Evolutionary conservation across 2,329 filamentous ascomycete genomes (phyloP), one percentile per base, ranked within the genome.

Genomic region (Colletotrichum australisinense): DNA sequence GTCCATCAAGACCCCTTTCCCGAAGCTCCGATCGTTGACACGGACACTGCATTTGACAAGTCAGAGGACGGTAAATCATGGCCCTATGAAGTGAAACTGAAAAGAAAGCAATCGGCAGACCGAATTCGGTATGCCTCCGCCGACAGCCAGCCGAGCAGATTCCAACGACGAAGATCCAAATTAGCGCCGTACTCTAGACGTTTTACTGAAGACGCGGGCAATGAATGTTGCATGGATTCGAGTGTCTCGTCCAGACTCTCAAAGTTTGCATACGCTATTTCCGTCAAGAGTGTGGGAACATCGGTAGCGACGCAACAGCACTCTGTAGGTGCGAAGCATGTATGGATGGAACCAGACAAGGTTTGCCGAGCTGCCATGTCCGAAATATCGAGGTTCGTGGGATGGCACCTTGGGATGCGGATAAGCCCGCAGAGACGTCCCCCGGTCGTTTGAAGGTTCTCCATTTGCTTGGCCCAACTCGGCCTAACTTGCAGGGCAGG

Each of bases 91-190:
- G 42, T 53, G 71, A 65, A 71, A 52, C 56, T n/a, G 56, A 70
- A 70, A 70, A 65, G 70, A 55, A 70, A 70, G 70, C 60, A 70
- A 32, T n/a, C 12, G 14, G 49, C 19, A 62, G 56, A 22, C 60
- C 26, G 49, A 26, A n/a, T 62, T 66, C n/a, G 67, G 55, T 22
- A 62, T 32, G 32, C 55, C 26, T 55, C 28, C 12, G 14, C 46
- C 67, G 35, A 56, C 46, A 70, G 46, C 62, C 53, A 30, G 30
- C 67, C 60, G 60, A 70, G 46, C 42, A 57, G 52, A 70, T 70
- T 70, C 32, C 66, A 5, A 56, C 62, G 16, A 63, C 19, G 16
- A 63, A 63, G 1, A 24, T 63, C 1, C 19, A 16, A 46, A 46
- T 46, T 19, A 46, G 42, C 42, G 42, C 42, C 42, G 42, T 46